Conservation (phyloP, 2,329 filamentous ascomycete species). For the Scytalidium lignicola region DNA sequence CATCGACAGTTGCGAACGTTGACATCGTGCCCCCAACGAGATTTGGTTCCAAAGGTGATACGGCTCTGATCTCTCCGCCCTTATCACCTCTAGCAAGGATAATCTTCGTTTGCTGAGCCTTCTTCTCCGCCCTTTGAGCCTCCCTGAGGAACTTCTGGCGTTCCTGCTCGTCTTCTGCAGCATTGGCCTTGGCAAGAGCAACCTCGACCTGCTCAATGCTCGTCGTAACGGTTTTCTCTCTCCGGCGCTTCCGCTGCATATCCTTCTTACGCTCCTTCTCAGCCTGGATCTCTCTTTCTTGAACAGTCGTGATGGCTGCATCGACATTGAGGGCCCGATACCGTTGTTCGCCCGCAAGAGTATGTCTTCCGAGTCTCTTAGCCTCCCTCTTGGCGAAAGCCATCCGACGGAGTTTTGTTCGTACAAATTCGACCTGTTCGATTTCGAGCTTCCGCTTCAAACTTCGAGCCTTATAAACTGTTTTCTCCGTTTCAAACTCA, state of each 20-base stretch:
- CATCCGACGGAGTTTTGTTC: slow-evolving; percentile 55
- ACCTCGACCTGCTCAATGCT: slow-evolving; percentile 87
- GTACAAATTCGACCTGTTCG: slow-evolving; percentile 55
- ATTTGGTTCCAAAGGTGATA: slow-evolving; percentile 70
- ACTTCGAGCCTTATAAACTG: slow-evolving; percentile 48
- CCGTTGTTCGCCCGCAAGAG: slow-evolving; percentile 65
- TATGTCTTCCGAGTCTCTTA: slow-evolving; percentile 62
- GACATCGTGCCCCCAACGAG: slow-evolving; percentile 81
- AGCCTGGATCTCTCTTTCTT: slow-evolving; percentile 81
- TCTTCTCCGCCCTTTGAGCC: slow-evolving; percentile 86
- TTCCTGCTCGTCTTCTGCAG: slow-evolving; percentile 77
- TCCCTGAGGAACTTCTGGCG: slow-evolving; percentile 75
- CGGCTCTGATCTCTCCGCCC: slow-evolving; percentile 62
- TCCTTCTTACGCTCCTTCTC: slow-evolving; percentile 99
- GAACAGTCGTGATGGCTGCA: slow-evolving; percentile 78
- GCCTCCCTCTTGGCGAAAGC: slow-evolving; percentile 56
- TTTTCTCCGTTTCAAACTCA: slow-evolving; percentile 44
- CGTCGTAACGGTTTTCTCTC: slow-evolving; percentile 92
- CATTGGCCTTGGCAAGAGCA: slow-evolving; percentile 70
- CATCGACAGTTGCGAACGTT: slow-evolving; percentile 61
- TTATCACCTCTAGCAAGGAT: slow-evolving; percentile 83
- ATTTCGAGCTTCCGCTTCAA: slow-evolving; percentile 67
- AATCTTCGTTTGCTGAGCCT: slow-evolving; percentile 83
- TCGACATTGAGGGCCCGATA: slow-evolving; percentile 75
- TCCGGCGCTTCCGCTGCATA: slow-evolving; percentile 94